Conservation (phyloP, 2,329 filamentous ascomycete species). For the Ambrosiella cleistominuta region DNA sequence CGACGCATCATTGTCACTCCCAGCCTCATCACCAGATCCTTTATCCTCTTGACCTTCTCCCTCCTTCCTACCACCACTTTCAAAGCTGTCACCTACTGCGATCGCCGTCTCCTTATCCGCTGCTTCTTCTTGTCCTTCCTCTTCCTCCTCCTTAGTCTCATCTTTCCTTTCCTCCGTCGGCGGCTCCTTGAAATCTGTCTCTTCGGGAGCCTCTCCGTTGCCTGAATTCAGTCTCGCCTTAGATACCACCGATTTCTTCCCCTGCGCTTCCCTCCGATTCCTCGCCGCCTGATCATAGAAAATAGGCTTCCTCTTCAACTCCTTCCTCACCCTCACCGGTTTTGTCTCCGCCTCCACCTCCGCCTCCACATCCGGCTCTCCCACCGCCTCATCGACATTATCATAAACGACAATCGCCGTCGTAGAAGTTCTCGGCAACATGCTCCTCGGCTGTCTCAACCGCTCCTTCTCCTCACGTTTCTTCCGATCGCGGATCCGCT, state of each 20-base stretch:
- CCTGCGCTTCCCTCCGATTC: not conserved
- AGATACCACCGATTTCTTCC: not conserved
- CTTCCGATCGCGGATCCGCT: slow-evolving; percentile 69
- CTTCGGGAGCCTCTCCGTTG: not conserved
- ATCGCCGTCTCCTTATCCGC: not conserved
- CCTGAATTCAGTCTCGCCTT: not conserved
- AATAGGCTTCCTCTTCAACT: slow-evolving; percentile 8
- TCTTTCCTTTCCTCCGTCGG: not conserved
- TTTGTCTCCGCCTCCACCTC: slow-evolving; percentile 5
- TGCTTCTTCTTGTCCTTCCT: slow-evolving; percentile 18
- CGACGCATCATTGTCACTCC: slow-evolving; percentile 56
- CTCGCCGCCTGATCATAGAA: slow-evolving; percentile 7
- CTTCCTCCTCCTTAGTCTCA: slow-evolving; percentile 15
- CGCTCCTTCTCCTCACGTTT: slow-evolving; percentile 58
- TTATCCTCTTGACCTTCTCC: slow-evolving; percentile 21
- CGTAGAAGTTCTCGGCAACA: slow-evolving; percentile 69
- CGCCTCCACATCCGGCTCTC: slow-evolving; percentile 44
- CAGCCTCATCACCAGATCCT: slow-evolving; percentile 43
- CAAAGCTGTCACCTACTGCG: slow-evolving; percentile 1
- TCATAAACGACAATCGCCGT: slow-evolving; percentile 93
- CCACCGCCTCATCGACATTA: slow-evolving; percentile 81
- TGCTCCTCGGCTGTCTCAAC: slow-evolving; percentile 53
- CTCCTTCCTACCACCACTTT: slow-evolving; percentile 16
- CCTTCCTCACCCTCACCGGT: slow-evolving; percentile 1
- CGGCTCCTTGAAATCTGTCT: not conserved